Conservation (phyloP, 108 stramenopile genomes). For the Mayamaea pseudoterrestris region DNA sequence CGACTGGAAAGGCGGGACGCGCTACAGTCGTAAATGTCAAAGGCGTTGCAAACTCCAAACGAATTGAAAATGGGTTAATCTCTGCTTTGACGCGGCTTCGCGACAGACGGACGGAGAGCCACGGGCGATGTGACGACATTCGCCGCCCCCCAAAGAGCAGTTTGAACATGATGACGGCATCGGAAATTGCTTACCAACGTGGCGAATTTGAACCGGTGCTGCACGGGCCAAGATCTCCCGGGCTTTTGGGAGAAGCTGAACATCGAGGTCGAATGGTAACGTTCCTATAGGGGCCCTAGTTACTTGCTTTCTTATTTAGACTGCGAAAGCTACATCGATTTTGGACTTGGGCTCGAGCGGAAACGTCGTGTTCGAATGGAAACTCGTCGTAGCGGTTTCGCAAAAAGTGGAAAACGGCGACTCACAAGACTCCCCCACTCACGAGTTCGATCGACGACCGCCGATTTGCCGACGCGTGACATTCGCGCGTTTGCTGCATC, state of each 20-base stretch:
- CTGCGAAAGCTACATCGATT: too few relatives aligned
- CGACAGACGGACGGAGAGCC: not conserved
- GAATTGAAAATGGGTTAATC: not conserved
- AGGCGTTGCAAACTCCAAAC: not conserved
- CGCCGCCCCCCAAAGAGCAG: too few relatives aligned
- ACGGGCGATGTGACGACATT: not conserved
- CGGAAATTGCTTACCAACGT: slow-evolving; percentile 3
- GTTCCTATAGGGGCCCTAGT: too few relatives aligned
- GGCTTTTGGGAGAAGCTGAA: slow-evolving; percentile 24
- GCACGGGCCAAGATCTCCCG: slow-evolving; percentile 15
- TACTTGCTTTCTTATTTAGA: too few relatives aligned
- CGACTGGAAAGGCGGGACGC: not conserved
- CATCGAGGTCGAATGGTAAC: slow-evolving; percentile 32
- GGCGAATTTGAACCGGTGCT: slow-evolving; percentile 12
- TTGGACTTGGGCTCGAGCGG: too few relatives aligned
- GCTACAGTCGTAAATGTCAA: not conserved
- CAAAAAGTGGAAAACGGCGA: too few relatives aligned
- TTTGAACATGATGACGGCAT: slow-evolving; percentile 11
- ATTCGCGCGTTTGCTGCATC: too few relatives aligned
- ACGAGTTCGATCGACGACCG: too few relatives aligned
- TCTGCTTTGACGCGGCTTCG: slow-evolving; percentile 1
- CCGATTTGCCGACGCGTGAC: too few relatives aligned
- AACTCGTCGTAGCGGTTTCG: too few relatives aligned
- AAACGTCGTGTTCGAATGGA: too few relatives aligned
- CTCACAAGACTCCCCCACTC: too few relatives aligned